phyloP scores from a whole-genome alignment of 176 grass and related monocot species.

The Oryza meridionalis region DNA sequence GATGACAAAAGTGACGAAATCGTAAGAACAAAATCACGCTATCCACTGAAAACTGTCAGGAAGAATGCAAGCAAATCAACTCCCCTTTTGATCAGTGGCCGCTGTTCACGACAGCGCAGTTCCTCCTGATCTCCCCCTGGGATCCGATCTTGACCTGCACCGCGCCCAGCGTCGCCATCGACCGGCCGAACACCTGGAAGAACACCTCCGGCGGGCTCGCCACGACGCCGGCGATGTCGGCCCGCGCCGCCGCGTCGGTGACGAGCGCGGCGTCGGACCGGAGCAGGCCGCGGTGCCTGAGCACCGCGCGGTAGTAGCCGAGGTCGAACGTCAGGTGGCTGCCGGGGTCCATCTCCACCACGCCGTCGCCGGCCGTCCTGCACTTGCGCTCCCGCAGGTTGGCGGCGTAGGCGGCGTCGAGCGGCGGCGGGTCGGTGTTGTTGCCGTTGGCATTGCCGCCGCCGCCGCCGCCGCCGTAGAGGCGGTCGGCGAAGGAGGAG shows the following conservation, averaged over 20 bases:
- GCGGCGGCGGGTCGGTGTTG: slow-evolving; percentile 50
- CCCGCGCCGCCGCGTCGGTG: slow-evolving; percentile 39
- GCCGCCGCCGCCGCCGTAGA: slow-evolving; percentile 43
- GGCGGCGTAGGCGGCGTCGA: slow-evolving; percentile 59
- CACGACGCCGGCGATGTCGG: slow-evolving; percentile 43
- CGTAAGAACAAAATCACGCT: slow-evolving; percentile 12
- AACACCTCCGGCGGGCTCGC: slow-evolving; percentile 47
- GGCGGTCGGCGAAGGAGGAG: slow-evolving; percentile 54
- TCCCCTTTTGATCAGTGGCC: background rate
- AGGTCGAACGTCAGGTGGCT: slow-evolving; percentile 76
- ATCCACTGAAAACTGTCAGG: background rate
- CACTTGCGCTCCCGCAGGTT: slow-evolving; percentile 77
- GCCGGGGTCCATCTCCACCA: slow-evolving; percentile 92
- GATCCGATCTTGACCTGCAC: slow-evolving; percentile 67
- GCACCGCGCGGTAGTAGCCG: slow-evolving; percentile 68
- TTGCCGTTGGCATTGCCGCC: slow-evolving; percentile 26
- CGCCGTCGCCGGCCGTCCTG: slow-evolving; percentile 35
- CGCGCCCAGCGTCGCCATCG: slow-evolving; percentile 62
- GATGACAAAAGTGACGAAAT: background rate
- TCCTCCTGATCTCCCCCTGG: slow-evolving; percentile 72
- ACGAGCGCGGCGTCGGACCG: slow-evolving; percentile 67
- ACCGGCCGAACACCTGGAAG: slow-evolving; percentile 65
- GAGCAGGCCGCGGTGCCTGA: slow-evolving; percentile 71
- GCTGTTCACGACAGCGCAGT: slow-evolving; percentile 58
- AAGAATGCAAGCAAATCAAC: background rate